These are phyloP conservation scores for Anthostomella pinea DNA, from an alignment of 2,329 filamentous ascomycete genomes.

Conservation along the genomic window DNA sequence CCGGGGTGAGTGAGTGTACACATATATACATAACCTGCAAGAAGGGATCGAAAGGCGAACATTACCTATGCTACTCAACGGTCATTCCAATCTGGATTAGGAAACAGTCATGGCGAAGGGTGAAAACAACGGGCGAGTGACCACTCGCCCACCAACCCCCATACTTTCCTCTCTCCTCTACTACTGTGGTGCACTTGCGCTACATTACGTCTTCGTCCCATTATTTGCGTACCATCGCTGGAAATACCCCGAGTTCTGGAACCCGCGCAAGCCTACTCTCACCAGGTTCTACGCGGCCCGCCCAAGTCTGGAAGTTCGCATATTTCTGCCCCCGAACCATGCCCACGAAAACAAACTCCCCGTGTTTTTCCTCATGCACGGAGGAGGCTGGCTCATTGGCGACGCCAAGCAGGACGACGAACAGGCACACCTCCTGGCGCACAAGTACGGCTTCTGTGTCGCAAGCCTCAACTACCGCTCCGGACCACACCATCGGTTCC, in stretches of 20 bases:
- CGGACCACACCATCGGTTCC: neutral
- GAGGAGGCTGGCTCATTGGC: neutral
- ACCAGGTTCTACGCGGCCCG: neutral
- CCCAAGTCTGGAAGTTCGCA: neutral
- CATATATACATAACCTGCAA: too few relatives aligned
- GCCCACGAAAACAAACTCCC: neutral
- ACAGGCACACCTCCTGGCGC: neutral
- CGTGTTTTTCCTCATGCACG: neutral
- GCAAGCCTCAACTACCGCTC: neutral
- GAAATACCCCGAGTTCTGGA: neutral
- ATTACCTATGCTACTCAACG: too few relatives aligned
- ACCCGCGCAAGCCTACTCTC: neutral
- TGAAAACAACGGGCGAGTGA: too few relatives aligned
- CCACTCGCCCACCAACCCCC: too few relatives aligned
- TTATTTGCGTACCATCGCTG: too few relatives aligned
- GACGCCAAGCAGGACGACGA: neutral
- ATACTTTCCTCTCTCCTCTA: too few relatives aligned
- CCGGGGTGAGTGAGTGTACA: too few relatives aligned
- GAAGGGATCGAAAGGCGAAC: too few relatives aligned
- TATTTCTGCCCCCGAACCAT: neutral
- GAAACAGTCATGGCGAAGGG: too few relatives aligned
- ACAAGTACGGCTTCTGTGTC: slow-evolving; percentile 1
- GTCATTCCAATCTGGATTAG: too few relatives aligned
- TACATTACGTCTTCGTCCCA: too few relatives aligned
- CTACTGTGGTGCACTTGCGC: too few relatives aligned